Evolutionary conservation across 345 rosid genomes (phyloP), one percentile per base, ranked within the genome.

Genomic region (Dipteronia sinensis): DNA sequence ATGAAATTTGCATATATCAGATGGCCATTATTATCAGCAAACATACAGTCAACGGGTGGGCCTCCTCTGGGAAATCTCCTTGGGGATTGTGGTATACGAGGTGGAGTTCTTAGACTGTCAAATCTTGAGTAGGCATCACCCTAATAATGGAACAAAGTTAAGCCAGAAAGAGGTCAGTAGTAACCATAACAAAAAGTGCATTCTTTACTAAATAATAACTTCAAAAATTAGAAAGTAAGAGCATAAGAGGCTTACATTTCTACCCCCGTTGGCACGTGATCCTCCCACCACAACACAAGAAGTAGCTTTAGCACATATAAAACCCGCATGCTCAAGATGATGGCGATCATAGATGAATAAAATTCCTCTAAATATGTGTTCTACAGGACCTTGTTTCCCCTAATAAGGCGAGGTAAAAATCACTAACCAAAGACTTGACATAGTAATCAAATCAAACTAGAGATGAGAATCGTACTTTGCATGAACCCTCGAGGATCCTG

Each of bases 301-400:
- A 78, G 82, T 88, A 47, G 95, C 75, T 83, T 93, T 96, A 75
- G 90, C 94, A 76, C 99, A 96, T 49, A 94, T 92, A 82, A 90
- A 96, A 53, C 99, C 98, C 25, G 97, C 97, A 89, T 96, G 99
- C 86, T 96, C 99, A 70, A 94, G 91, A 81, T 94, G 98, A 85
- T 91, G 97, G 11, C 97, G 93, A 78, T 96, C 99, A 81, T 86
- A 85, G 56, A 96, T 82, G 65, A 96, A 96, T 76, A 96, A 73
- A 62, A 94, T 82, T 69, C 92, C 94, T 80, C 85, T 91, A 65
- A 76, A 94, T 72, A 94, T 91, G 85, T 96, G 99, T 82, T 85
- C 97, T 66, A 92, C 97, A 25, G 97, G 97, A 77, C 98, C 98
- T 90, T 94, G 98, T 77, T 91, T 92, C 58, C 98, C 99, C 97